Evolutionary conservation across 768 basidiomycete genomes (phyloP).

Genomic region (Calocybe cyanea): DNA sequence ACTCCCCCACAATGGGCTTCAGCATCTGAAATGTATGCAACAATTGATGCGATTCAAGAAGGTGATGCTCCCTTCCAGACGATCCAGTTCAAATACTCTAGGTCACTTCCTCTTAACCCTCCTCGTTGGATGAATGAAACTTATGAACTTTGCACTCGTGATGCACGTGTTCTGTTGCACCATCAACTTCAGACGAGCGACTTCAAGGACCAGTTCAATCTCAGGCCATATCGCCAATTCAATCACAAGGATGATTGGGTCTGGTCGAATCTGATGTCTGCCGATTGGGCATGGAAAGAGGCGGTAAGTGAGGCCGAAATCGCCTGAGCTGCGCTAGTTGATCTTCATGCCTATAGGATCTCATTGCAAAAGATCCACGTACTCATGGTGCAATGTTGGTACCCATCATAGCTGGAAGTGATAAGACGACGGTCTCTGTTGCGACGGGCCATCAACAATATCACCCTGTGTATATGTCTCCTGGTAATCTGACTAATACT

Average conservation of each 20-base stretch:
- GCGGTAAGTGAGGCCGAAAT: conserved; percentile 27
- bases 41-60: conserved; percentile 20
- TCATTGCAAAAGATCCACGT: conserved; percentile 13
- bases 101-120: conserved; percentile 11
- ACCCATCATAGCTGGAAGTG: conserved; percentile 30
- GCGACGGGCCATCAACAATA: conserved; percentile 29
- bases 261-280: conserved; percentile 27
- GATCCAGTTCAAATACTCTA: conserved; percentile 16
- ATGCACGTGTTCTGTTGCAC: conserved; percentile 15
- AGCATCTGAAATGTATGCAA: conserved; percentile 19
- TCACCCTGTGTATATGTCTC: too few species aligned
- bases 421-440: conserved; percentile 40
- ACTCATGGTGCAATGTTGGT: conserved; percentile 28
- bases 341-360: conserved; percentile 23
- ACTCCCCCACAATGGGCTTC: conserved; percentile 19
- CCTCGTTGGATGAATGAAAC: conserved; percentile 26
- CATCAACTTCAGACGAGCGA: conserved; percentile 20
- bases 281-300: conserved; percentile 29
- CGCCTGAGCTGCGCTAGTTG: not conserved
- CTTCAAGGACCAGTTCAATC: conserved; percentile 20
- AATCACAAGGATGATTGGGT: conserved; percentile 12
- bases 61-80: conserved; percentile 23
- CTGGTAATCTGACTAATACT: conserved; percentile 28
- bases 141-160: conserved; percentile 21
- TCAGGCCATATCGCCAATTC: conserved; percentile 22